Evolutionary conservation across 2,329 filamentous ascomycete genomes (phyloP), one percentile per base, ranked within the genome.

Genomic region (Talaromyces sp.): DNA sequence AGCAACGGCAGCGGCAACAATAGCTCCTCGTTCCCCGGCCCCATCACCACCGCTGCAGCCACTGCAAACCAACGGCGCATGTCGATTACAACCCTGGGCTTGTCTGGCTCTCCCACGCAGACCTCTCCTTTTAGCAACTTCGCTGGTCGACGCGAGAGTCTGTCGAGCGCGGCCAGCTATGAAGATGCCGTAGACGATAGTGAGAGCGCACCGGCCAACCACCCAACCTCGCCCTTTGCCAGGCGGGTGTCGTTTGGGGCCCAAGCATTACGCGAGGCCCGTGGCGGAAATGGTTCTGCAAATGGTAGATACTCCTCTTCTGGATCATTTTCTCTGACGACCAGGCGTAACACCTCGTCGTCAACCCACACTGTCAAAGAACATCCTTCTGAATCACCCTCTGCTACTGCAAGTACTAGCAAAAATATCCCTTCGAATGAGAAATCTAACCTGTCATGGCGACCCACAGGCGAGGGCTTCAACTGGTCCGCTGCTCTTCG

Each of bases 401-500:
- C 72, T 75, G 72, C 64, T 64, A 66, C 65, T 71, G 69, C 74
- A 75, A 74, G 71, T 75, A 73, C 68, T 67, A 63, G 65, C 63
- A 69, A 70, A 65, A 66, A 64, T 63, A 65, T 67, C 66, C 63
- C 68, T 64, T 65, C 70, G 67, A 73, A 73, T 66, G 70, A 73
- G 66, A 74, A 63, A 69, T 76, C 75, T 77, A 75, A 77, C 73
- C 56, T 65, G 63, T 79, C 77, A 71, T 72, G 73, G 67, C 73
- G 71, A 68, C 66, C 63, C 65, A 78, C 85, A 92, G 89, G 91
- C 83, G 91, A 94, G 83, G 91, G 90, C 75, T 96, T 95, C 84
- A 96, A 96, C 79, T 96, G 93, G 89, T 91, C 91, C 73, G 93
- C 97, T 81, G 92, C 96, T 80, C 86, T 97, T 82, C 91, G 92